These are phyloP conservation scores for Crithidia sp. DNA, from an alignment of 208 protist species.

Conservation along the genomic window DNA sequence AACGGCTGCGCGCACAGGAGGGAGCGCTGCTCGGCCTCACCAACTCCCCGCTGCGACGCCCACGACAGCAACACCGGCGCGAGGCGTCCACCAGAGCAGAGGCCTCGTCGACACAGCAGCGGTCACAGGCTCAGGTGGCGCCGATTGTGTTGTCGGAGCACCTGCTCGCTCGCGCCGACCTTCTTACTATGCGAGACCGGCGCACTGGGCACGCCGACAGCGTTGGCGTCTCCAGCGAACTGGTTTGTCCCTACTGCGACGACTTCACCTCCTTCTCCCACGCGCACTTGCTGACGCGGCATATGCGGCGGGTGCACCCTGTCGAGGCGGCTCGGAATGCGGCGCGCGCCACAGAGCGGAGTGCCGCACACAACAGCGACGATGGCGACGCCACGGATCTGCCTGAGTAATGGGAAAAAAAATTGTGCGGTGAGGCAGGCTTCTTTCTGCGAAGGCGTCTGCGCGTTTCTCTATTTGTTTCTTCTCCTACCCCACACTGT, in stretches of 20 bases:
- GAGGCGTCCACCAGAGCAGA: background rate
- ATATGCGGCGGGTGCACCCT: slow-evolving; percentile 51
- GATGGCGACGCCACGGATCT: background rate
- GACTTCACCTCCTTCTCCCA: slow-evolving; percentile 47
- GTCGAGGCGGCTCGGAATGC: slow-evolving; percentile 19
- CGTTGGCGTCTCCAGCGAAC: slow-evolving; percentile 3
- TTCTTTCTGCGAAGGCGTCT: too few relatives aligned
- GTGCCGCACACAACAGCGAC: background rate
- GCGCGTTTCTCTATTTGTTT: background rate
- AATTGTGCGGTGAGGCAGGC: too few relatives aligned
- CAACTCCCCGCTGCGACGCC: slow-evolving; percentile 12
- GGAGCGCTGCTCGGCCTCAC: slow-evolving; percentile 13
- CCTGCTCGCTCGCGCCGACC: slow-evolving; percentile 22
- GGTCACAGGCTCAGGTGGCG: too few relatives aligned
- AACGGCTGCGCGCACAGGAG: slow-evolving; percentile 53
- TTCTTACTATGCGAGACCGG: slow-evolving; percentile 5
- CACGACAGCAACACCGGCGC: background rate
- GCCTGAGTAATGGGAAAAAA: too few relatives aligned
- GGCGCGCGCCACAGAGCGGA: background rate
- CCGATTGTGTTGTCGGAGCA: slow-evolving; percentile 18
- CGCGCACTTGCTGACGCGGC: slow-evolving; percentile 40
- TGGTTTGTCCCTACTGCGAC: slow-evolving; percentile 54
- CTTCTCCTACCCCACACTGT: background rate
- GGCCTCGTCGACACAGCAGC: too few relatives aligned
- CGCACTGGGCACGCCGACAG: background rate